Percentiles rank a stretch among this genome's conserved stretches.
These are phyloP conservation scores for Escovopsis weberi DNA, from an alignment of 2,329 filamentous ascomycete species.

Conservation along the genomic window DNA sequence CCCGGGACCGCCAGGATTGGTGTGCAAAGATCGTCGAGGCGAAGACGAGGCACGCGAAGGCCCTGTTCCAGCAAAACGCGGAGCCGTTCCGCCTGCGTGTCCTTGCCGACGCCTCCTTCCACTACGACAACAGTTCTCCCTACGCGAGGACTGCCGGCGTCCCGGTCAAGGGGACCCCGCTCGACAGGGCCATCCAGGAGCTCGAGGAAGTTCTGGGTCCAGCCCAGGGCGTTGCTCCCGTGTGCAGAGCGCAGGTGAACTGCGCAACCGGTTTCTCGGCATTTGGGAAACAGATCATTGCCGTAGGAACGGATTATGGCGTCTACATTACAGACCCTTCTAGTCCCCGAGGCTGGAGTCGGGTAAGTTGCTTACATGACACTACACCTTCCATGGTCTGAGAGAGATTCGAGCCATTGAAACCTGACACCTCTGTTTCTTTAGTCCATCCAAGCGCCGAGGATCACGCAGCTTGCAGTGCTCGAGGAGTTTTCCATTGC, in stretches of 20 bases:
- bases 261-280: constrained; percentile 84
- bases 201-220: constrained; percentile 66
- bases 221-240: constrained; percentile 54
- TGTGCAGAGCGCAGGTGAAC: constrained; percentile 78
- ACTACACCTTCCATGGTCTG: background rate
- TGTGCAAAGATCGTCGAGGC: constrained; percentile 87
- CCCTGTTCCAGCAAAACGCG: constrained; percentile 80
- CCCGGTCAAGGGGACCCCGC: constrained; percentile 75
- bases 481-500: constrained; percentile 93
- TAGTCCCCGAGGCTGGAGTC: constrained; percentile 81
- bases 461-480: constrained; percentile 85
- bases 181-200: constrained; percentile 81
- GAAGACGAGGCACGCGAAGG: constrained; percentile 83
- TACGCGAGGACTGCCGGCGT: constrained; percentile 50
- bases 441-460: constrained; percentile 59
- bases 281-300: constrained; percentile 74
- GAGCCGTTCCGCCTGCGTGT: constrained; percentile 89
- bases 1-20: constrained; percentile 71
- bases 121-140: constrained; percentile 51
- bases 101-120: constrained; percentile 83
- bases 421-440: background rate
- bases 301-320: constrained; percentile 88
- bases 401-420: no score
- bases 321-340: constrained; percentile 80
- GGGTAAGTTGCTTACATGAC: constrained; percentile 41